These are phyloP conservation scores for Phytopythium kandeliae DNA, from an alignment of 352 stramenopile genomes.

Conservation along the genomic window DNA sequence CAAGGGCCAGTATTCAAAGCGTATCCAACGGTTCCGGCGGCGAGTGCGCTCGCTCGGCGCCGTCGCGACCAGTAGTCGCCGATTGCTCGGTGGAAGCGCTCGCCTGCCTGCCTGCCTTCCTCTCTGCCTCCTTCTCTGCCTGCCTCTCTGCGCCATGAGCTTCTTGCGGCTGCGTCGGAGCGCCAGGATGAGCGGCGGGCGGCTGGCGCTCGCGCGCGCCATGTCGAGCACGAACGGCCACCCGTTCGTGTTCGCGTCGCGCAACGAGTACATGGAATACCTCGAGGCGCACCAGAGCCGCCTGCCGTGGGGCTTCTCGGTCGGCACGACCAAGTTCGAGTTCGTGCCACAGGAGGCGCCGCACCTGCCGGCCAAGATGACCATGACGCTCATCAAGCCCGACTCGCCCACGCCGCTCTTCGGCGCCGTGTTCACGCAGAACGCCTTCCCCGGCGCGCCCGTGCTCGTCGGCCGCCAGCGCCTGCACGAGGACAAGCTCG, in stretches of 20 bases:
- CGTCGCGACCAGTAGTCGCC: too few relatives aligned
- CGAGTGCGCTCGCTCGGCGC: too few relatives aligned
- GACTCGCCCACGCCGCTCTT: constrained; percentile 82
- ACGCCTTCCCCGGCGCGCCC: constrained; percentile 87
- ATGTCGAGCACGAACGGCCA: constrained; percentile 35
- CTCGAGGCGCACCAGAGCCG: constrained; percentile 67
- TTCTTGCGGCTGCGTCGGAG: constrained; percentile 16
- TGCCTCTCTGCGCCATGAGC: constrained; percentile 11
- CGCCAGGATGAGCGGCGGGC: background rate
- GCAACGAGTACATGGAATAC: constrained; percentile 80
- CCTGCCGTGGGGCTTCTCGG: constrained; percentile 81
- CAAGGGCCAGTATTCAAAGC: background rate
- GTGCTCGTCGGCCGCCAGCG: constrained; percentile 89
- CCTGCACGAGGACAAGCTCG: constrained; percentile 85
- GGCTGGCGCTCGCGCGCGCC: constrained; percentile 19
- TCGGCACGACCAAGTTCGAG: constrained; percentile 76
- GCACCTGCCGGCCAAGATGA: constrained; percentile 80
- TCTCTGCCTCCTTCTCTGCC: background rate
- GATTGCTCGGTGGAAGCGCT: too few relatives aligned
- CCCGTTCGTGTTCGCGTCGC: constrained; percentile 77
- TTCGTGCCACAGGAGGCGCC: constrained; percentile 83
- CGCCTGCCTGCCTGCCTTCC: background rate
- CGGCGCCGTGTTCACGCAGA: constrained; percentile 89
- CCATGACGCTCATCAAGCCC: constrained; percentile 83
- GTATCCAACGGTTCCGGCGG: constrained; percentile 3